Base-by-base conservation (phyloP, 2,329 filamentous ascomycete genomes). In the Pseudogymnoascus sp. region DNA sequence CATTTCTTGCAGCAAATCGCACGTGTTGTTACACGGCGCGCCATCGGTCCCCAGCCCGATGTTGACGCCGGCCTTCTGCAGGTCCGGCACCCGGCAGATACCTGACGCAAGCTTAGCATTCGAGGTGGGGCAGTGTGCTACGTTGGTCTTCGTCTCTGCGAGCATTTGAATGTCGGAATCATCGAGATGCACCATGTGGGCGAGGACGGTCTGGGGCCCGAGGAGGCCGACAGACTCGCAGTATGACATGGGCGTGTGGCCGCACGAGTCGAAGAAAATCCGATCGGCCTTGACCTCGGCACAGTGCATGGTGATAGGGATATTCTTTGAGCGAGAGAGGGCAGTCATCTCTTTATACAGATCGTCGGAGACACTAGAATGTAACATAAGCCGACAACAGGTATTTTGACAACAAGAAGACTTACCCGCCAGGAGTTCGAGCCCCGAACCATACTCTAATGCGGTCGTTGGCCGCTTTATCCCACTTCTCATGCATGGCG, bases 81-180 rank as follows among this genome's bases (percentile, higher is more conserved):
- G 67, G 19, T 75, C 73, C 0, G 76, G 77, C 0, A 80, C 73
- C 3, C 73, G 70, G 55, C 75, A 76, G 59, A 79, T 74, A 0
- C 78, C 78, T 2, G 77, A 79, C 0, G 75, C 77, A 10, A 81
- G 73, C 65, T 80, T 80, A 18, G 74, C 72, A 63, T 81, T 81
- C 57, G 75, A 77, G 0, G 74, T 77, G 0, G 78, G 76, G 62
- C 77, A 78, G 66, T 81, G 78, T 4, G 77, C 76, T 9, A 80
- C 75, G 37, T 76, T 72, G 0, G 75, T 75, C 5, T 72, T 72
- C 0, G 74, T 73, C 13, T 70, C 65, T 1, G 68, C 66, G n/a
- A 78, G 67, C 0, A 73, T 66, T 6, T 70, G 64, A 57, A 77
- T 71, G 62, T 78, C 76, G 1, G 66, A 68, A 58, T 73, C 73